phyloP scores from a whole-genome alignment of 2,329 filamentous ascomycete species.

The Bipolaris victoriae region DNA sequence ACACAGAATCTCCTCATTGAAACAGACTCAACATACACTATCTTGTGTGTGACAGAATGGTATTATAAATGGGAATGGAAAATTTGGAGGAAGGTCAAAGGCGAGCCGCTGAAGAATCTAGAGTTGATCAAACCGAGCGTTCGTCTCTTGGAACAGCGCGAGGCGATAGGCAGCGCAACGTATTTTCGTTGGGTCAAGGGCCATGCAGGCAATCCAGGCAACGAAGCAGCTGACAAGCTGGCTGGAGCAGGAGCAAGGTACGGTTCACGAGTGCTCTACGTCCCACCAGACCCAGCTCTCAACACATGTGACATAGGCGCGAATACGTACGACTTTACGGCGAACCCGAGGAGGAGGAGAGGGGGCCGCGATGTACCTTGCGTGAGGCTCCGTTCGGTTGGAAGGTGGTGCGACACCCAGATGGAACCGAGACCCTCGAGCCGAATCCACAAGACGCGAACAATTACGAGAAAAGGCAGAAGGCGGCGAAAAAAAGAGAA shows the following conservation, averaged over 20 bases:
- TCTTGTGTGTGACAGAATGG: background rate
- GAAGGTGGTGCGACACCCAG: background rate
- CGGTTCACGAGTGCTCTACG: background rate
- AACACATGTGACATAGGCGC: background rate
- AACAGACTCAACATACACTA: background rate
- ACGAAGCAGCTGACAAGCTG: constrained; percentile 77
- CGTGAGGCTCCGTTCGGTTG: background rate
- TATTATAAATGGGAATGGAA: background rate
- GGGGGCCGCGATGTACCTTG: background rate
- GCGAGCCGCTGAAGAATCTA: background rate
- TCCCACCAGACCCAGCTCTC: background rate
- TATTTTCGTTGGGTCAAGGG: constrained; percentile 87
- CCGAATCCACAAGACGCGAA: background rate
- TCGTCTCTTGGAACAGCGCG: background rate
- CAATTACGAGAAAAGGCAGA: background rate
- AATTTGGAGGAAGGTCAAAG: background rate
- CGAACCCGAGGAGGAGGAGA: background rate
- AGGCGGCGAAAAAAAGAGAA: background rate
- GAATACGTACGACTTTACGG: background rate
- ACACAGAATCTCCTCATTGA: background rate
- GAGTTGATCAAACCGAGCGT: background rate
- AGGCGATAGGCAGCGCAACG: constrained; percentile 54
- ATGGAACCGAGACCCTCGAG: background rate
- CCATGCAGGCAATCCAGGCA: constrained; percentile 72
- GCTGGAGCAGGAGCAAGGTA: constrained; percentile 70